Base-by-base conservation (phyloP, 192 early-diverging fungal species). In the Podila minutissima region DNA sequence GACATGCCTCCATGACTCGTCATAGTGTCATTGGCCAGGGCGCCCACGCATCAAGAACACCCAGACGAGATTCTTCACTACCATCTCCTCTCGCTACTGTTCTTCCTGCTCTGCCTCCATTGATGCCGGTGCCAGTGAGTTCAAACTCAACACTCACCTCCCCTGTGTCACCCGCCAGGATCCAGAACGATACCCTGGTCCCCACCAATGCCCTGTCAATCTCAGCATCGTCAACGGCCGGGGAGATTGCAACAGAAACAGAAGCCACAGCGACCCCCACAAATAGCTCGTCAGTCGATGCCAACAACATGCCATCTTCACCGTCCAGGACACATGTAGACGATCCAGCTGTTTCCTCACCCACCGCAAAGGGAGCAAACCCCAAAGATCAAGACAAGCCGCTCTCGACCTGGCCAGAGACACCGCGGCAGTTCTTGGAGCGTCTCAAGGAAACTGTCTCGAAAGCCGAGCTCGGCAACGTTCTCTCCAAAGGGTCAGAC, bases 401-500 rank as follows among this genome's bases (percentile, higher is more conserved):
- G 29, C 59, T 33, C 59, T 11, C 31, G 9, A 20, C 62, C 12
- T 74, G 75, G 72, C 82, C 64, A 55, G 86, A 81, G 65, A 79
- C 59, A n/a, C 86, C 76, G 37, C 70, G 74, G 53, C 72, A 83
- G 46, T 84, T 74, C 46, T 65, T 87, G n/a, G 86, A 83, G 33
- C 68, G 84, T 53, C 51, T 87, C 60, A 76, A 83, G 38, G 69
- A 85, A 53, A 87, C 86, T 38, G 76, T 85, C 1, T 83, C 84
- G 59, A 87, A 87, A 67, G 82, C 83, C 11, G 83, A 88, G 38
- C 83, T 91, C 17, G 88, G 89, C 1, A 76, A 83, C 20, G 67
- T 86, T 24, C 65, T 93, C 66, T 88, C 89, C 60, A 88, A 91
- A 50, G 73, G 69, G 31, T 62, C 83, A 7, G 87, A 89, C 67